Conservation (phyloP, 163 green algal genomes). For the Volvox carteri region DNA sequence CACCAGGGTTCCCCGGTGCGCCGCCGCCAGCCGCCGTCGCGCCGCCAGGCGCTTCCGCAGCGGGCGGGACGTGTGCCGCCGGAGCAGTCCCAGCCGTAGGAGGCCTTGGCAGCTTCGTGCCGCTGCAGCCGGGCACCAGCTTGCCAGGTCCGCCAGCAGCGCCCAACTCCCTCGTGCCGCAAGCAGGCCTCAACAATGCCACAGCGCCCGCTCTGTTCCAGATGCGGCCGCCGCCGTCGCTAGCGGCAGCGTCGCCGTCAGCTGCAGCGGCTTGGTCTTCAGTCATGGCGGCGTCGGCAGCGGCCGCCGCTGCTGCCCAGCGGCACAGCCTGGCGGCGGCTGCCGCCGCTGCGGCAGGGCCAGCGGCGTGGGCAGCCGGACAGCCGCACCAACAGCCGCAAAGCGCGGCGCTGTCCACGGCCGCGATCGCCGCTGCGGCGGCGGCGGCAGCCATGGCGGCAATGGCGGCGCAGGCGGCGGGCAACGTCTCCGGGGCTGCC, state of each 20-base stretch:
- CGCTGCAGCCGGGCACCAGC: neutral
- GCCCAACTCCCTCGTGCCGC: neutral
- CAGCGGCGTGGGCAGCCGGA: neutral
- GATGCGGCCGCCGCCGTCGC: neutral
- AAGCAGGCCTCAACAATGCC: neutral
- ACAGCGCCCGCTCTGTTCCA: neutral
- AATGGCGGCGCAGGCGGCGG: conserved; percentile 12
- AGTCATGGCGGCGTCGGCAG: neutral
- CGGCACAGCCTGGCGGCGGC: neutral
- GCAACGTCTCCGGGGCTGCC: neutral
- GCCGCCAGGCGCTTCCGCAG: neutral
- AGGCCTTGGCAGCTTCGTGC: neutral
- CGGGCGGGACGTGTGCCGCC: neutral
- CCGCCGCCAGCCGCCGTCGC: neutral
- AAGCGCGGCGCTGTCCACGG: neutral
- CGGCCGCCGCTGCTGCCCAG: neutral
- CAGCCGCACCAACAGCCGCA: neutral
- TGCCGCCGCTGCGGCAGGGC: neutral
- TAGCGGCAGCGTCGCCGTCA: neutral
- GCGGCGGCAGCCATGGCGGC: conserved; percentile 18
- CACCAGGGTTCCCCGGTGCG: neutral
- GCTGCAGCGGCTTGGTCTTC: neutral
- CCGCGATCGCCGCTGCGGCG: conserved; percentile 2
- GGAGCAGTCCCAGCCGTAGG: neutral
- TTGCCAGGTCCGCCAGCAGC: neutral